These are phyloP conservation scores for Sisymbrium irio DNA, from an alignment of 345 rosid species.

Conservation along the genomic window DNA sequence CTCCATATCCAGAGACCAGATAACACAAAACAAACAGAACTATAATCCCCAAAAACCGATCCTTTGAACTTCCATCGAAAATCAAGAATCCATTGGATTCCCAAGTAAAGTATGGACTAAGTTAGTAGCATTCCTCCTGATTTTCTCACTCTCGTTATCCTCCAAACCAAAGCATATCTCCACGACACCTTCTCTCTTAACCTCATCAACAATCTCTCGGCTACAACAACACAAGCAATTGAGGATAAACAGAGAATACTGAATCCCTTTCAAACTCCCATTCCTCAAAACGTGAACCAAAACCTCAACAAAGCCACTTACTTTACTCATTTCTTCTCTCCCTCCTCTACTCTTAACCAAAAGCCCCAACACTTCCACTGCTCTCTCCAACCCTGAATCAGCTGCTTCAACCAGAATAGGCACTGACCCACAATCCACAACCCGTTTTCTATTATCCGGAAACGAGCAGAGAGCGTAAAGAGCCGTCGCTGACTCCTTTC, in stretches of 20 bases:
- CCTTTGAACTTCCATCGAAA: slow-evolving; percentile 7
- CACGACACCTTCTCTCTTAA: slow-evolving; percentile 52
- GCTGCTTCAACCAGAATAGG: slow-evolving; percentile 53
- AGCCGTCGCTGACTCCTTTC: slow-evolving; percentile 92
- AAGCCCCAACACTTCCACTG: slow-evolving; percentile 80
- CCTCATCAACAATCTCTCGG: slow-evolving; percentile 45
- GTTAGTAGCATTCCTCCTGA: slow-evolving; percentile 62
- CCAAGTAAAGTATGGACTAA: slow-evolving; percentile 64
- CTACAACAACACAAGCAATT: slow-evolving; percentile 57
- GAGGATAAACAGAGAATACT: slow-evolving; percentile 69
- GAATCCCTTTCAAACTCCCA: slow-evolving; percentile 68
- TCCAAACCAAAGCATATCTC: slow-evolving; percentile 62
- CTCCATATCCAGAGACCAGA: slow-evolving; percentile 33
- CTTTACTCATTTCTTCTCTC: slow-evolving; percentile 65
- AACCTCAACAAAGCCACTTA: slow-evolving; percentile 53
- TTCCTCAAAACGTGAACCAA: slow-evolving; percentile 55
- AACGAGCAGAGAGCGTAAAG: slow-evolving; percentile 73
- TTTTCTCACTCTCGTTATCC: slow-evolving; percentile 81
- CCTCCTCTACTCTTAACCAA: slow-evolving; percentile 90
- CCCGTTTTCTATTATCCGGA: slow-evolving; percentile 69
- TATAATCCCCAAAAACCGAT: not conserved
- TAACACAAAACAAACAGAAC: slow-evolving; percentile 15
- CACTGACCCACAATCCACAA: slow-evolving; percentile 72
- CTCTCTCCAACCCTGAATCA: slow-evolving; percentile 74
- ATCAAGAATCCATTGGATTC: slow-evolving; percentile 31